phyloP scores from a whole-genome alignment of 2,329 filamentous ascomycete species.

The Thelonectria blattea region DNA sequence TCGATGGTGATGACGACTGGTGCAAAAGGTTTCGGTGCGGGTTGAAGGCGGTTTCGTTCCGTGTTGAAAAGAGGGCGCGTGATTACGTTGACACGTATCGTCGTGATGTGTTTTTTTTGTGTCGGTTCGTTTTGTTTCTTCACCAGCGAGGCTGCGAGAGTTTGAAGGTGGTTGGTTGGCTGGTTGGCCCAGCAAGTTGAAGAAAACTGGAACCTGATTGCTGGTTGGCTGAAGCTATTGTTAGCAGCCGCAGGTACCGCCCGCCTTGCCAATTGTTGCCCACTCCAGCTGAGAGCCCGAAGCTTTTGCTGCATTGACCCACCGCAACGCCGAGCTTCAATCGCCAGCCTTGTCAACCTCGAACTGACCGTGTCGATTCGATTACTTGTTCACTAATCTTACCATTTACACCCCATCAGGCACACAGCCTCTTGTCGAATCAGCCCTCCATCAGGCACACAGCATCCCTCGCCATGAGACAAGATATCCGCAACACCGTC shows the following conservation, averaged over 20 bases:
- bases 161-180: slow-evolving; percentile 17
- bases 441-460: not conserved
- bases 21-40: not conserved
- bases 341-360: slow-evolving; percentile 13
- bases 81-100: not conserved
- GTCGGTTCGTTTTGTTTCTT: slow-evolving; percentile 9
- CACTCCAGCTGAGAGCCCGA: not conserved
- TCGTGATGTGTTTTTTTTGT: slow-evolving; percentile 6
- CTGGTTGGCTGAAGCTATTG: too few relatives aligned
- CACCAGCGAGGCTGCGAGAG: slow-evolving; percentile 13
- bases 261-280: not conserved
- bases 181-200: slow-evolving; percentile 18
- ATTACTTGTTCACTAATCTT: not conserved
- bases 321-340: slow-evolving; percentile 16
- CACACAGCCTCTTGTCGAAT: not conserved
- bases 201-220: slow-evolving; percentile 1
- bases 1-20: slow-evolving; percentile 4
- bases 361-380: not conserved
- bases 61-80: not conserved
- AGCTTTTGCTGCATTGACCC: slow-evolving; percentile 13
- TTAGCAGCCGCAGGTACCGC: slow-evolving; percentile 10
- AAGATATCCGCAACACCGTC: slow-evolving; percentile 70
- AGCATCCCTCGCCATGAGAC: slow-evolving; percentile 48
- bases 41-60: not conserved
- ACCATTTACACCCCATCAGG: not conserved